phyloP scores from a whole-genome alignment of 202 grass and related monocot genomes.

The Eragrostis tef region DNA sequence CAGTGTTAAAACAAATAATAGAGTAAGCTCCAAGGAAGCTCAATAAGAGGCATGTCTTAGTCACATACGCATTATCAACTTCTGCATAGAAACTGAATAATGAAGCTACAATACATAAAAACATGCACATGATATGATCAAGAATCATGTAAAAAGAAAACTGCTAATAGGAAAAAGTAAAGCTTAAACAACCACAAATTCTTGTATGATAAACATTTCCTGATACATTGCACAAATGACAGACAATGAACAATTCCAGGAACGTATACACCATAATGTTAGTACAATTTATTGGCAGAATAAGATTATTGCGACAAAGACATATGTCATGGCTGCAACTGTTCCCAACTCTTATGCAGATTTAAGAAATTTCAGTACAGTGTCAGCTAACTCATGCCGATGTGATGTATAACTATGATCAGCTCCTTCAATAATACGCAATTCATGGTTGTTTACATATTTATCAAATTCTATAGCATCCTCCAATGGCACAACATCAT shows the following conservation, averaged over 20 bases:
- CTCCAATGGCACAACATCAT: constrained; percentile 62
- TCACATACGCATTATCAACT: constrained; percentile 13
- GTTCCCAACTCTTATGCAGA: constrained; percentile 16
- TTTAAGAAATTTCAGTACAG: constrained; percentile 73
- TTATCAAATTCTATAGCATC: constrained; percentile 80
- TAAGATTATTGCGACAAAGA: constrained; percentile 15
- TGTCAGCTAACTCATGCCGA: constrained; percentile 59
- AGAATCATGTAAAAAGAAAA: background rate
- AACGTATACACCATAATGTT: background rate
- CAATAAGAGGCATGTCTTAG: constrained; percentile 24
- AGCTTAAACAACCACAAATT: constrained; percentile 9
- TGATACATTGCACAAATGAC: constrained; percentile 2
- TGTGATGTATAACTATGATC: constrained; percentile 69
- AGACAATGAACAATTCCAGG: background rate
- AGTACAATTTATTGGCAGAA: constrained; percentile 2
- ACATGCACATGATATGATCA: background rate
- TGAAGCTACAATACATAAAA: constrained; percentile 29
- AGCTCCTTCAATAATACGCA: constrained; percentile 75
- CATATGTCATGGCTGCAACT: constrained; percentile 1
- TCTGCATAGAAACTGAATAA: background rate
- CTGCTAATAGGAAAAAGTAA: background rate
- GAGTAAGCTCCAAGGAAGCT: background rate
- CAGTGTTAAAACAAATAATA: constrained; percentile 4
- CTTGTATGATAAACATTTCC: background rate
- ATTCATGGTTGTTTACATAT: constrained; percentile 64